Base-by-base conservation (phyloP, 495 filamentous ascomycete genomes). In the Staphylotrichum tortipilum region DNA sequence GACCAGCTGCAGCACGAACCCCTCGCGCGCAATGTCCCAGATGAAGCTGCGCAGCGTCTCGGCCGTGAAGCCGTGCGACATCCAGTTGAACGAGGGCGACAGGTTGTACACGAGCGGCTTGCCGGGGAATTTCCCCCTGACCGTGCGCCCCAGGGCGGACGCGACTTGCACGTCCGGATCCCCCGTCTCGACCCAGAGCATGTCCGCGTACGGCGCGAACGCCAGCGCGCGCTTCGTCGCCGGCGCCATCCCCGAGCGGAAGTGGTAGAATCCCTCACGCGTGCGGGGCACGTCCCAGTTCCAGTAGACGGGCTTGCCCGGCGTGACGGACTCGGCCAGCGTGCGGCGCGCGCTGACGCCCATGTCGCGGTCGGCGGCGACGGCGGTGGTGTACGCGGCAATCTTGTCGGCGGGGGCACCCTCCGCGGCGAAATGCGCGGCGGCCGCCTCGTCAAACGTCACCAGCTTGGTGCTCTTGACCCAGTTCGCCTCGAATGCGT, bases 61-160 rank as follows among this genome's bases (percentile, higher is more conserved):
- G 44, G 86, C 79, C 11, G 81, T 79, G 68, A 97, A 98, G 22
- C 92, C 92, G 66, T 97, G 89, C 22, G 78, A 81, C 80, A 92
- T 88, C 92, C 92, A 98, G 74, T 98, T 97, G 80, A 98, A 98
- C 17, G 86, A 92, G 9, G 92, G 92, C 17, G 78, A 84, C 3
- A 98, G 79, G 72, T 98, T 98, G 73, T 98, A 98, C 7, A 98
- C 92, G 18, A 98, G 74, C 31, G 86, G 83, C 75, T 96, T 98
- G 44, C 81, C 82, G 0, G 88, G 86, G 59, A 73, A 69, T 4
- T 53, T 68, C 4, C 63, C 60, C 21, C 83, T 78, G 47, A 98
- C 89, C 28, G 90, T 79, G 3, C 74, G 72, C 1, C 88, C 85
- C 54, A 98, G 89, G 48, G 72, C 71, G 33, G 6, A 72, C 69